Evolutionary conservation across 75 land plant species (phyloP), one percentile per base, ranked within the genome.

Genomic region (Pinus albicaulis): DNA sequence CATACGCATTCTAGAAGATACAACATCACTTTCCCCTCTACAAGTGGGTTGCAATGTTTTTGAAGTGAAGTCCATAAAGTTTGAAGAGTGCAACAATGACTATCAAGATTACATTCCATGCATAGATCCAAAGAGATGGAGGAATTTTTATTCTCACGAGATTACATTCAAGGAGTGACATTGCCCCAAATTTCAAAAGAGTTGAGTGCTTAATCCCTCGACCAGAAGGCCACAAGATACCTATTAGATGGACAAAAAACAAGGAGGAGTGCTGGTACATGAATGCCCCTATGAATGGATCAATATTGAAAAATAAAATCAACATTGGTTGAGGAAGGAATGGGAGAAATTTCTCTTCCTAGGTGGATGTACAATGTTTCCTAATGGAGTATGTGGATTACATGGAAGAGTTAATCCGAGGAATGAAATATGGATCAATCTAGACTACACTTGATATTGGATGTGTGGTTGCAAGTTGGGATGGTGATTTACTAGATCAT

Each of bases 391-490:
- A 96, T 79, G 84, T 93, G 55, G 90, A 93, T 74, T 76, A 76
- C 71, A 93, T 96, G 92, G 83, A 84, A 73, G 88, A 82, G 79
- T 78, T 96, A 72, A 88, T 96, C 71, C 99, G 97, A 17, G 92
- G 80, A 68, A 96, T 96, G 99, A 85, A 87, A 56, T 94, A 92
- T 87, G 97, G 99, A 22, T 82, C 89, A 44, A 65, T 96, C 55
- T 76, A 97, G 72, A 96, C 97, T 34, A 94, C 99, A 17, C 88
- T 96, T 75, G 99, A 96, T 69, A 96, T 97, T 55, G 99, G 99
- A 1, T 96, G 99, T 86, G 99, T 97, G 98, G 98, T 95, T 61
- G 99, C 99, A 23, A 96, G 99, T 65, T 96, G 99, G 99, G 99
- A 96, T 60, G 99, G 94, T 62, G 87, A 91, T 80, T 59, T 96